Conservation (phyloP, 2,329 filamentous ascomycete species). For the Trichoderma lentiforme region DNA sequence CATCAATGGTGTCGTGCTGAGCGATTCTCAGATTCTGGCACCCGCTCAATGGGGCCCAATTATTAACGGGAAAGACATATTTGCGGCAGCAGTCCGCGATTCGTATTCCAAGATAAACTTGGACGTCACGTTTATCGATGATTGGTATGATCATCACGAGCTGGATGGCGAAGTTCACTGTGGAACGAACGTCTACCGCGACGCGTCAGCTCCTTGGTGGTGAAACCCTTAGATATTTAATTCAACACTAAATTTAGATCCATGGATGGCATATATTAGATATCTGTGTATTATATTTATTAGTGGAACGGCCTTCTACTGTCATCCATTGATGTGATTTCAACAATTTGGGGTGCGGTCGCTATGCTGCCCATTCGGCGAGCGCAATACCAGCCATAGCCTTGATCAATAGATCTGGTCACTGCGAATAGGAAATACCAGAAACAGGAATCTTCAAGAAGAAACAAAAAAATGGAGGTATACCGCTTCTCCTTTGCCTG, state of each 20-base stretch:
- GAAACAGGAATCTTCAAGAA: neutral
- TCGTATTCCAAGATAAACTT: neutral
- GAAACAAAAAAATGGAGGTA: neutral
- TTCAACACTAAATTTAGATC: neutral
- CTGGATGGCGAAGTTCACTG: neutral
- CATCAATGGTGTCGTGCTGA: neutral
- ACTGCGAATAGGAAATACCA: neutral
- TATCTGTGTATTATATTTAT: neutral
- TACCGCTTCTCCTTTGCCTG: neutral
- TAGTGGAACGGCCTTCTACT: neutral
- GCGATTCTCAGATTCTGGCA: neutral
- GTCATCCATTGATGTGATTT: neutral
- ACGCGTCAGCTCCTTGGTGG: neutral
- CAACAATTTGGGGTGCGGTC: neutral
- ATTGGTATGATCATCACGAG: neutral
- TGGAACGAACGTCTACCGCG: neutral
- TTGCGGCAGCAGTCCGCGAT: neutral
- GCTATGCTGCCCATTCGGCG: neutral
- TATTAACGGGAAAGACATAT: neutral
- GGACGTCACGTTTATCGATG: neutral
- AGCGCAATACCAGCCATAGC: neutral
- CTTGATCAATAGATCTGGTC: neutral
- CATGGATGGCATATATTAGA: neutral
- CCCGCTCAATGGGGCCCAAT: neutral
- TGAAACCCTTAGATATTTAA: neutral